Evolutionary conservation across 441 rosid species (phyloP).

Genomic region (Hura crepitans): DNA sequence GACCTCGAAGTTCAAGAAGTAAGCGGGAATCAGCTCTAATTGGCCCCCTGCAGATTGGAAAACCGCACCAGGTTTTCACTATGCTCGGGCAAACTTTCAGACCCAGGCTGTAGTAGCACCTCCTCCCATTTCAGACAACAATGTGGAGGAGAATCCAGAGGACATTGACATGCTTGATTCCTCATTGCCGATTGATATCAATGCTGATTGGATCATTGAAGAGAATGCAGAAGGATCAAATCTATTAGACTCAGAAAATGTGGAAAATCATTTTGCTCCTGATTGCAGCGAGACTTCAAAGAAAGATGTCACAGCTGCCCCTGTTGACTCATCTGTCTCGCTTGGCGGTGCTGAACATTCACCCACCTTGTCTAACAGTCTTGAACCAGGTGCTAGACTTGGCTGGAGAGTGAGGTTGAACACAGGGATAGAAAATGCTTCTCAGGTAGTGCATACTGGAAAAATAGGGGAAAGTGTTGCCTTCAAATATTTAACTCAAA

Average conservation of each 20-base stretch:
- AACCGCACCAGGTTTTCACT: conserved; percentile 49
- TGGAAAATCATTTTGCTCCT: conserved; percentile 19
- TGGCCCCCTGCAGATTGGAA: conserved; percentile 82
- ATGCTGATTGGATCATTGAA: conserved; percentile 40
- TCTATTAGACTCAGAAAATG: conserved; percentile 21
- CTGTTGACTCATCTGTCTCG: conserved; percentile 26
- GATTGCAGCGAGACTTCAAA: conserved; percentile 17
- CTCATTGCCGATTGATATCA: conserved; percentile 29
- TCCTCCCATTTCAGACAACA: conserved; percentile 25
- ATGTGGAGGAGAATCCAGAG: conserved; percentile 27
- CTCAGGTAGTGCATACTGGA: conserved; percentile 56
- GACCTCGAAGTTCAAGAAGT: conserved; percentile 38
- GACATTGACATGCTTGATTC: conserved; percentile 18
- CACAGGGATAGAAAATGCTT: conserved; percentile 41
- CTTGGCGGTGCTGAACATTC: conserved; percentile 26
- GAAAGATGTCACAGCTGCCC: conserved; percentile 25
- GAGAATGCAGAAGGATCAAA: conserved; percentile 23
- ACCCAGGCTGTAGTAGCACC: conserved; percentile 28
- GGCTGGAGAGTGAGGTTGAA: conserved; percentile 52
- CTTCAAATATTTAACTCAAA: conserved; percentile 49
- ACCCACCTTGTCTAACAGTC: conserved; percentile 24
- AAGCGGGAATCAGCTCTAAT: conserved; percentile 37
- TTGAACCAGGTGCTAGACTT: conserved; percentile 34
- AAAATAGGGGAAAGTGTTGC: conserved; percentile 78
- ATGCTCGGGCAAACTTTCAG: conserved; percentile 34